Base-by-base conservation (phyloP, 2,329 filamentous ascomycete species). In the Microdochium nivale region DNA sequence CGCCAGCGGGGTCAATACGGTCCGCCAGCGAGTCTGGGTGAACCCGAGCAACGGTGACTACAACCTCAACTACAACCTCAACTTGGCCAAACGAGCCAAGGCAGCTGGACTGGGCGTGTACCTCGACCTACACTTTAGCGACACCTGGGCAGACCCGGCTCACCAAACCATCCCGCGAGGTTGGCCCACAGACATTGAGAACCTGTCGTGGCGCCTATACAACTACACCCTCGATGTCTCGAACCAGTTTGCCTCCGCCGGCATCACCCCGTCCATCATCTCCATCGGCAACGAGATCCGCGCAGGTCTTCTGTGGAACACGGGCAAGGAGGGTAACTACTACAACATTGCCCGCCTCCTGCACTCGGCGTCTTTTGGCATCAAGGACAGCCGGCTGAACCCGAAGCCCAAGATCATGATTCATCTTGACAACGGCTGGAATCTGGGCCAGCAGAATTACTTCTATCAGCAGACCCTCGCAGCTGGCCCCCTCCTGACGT, bases 271-370 rank as follows among this genome's bases (percentile, higher is more conserved):
- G 0, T 70, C 73, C 2, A 81, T 89, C 49, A 77, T 89, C 49
- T 84, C 81, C 16, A 84, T 90, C 56, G 86, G 86, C 24, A 90
- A 90, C 60, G 86, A 89, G 62, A 88, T 90, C 63, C 78, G 79
- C 0, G 68, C 73, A 1, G 86, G 86, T 0, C 69, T 89, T 30
- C 75, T 89, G 44, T 87, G 81, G 72, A 84, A 85, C 0, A 75
- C 80, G 0, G 86, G 86, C 14, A 67, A 70, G 14, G 77, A 78
- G 9, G 68, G 66, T 32, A 77, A 74, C 51, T 77, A 75, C 56
- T 70, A 70, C 57, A 87, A 86, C 63, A 78, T 87, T 30, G 83
- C 83, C 0, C 67, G 69, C 0, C 70, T 90, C 23, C 74, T 89
- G 9, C 79, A 86, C 61, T 82, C 81, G 7, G 85, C 81, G 0